These are phyloP conservation scores for Fusarium ramigenum DNA, from an alignment of 2,329 filamentous ascomycete genomes.

Conservation along the genomic window DNA sequence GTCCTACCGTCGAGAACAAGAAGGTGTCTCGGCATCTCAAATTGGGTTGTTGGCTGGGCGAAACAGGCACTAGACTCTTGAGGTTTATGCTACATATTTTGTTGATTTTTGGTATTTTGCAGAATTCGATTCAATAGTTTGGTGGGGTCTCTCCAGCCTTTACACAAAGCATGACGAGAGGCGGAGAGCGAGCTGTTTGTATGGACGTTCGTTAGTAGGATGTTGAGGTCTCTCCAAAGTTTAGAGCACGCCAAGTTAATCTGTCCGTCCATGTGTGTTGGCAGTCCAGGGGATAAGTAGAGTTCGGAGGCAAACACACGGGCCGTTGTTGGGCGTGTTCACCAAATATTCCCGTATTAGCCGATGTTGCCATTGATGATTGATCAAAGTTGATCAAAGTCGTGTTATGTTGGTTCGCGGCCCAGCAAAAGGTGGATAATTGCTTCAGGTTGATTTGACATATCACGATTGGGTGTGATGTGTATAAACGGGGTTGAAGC, in stretches of 20 bases:
- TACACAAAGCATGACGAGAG: slow-evolving; percentile 10
- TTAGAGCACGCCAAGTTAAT: neutral
- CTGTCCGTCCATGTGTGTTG: slow-evolving; percentile 14
- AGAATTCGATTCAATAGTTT: slow-evolving; percentile 26
- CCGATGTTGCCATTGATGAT: slow-evolving; percentile 17
- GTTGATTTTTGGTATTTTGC: neutral
- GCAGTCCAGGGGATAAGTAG: slow-evolving; percentile 9
- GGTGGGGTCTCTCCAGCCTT: slow-evolving; percentile 12
- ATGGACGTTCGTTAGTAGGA: neutral
- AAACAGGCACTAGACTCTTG: slow-evolving; percentile 29
- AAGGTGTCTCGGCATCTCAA: slow-evolving; percentile 23
- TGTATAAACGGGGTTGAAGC: neutral
- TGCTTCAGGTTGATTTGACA: slow-evolving; percentile 20
- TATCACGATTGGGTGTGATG: neutral
- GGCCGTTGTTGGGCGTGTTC: slow-evolving; percentile 29
- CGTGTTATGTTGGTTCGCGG: neutral
- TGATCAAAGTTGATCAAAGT: slow-evolving; percentile 1
- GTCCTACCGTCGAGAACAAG: slow-evolving; percentile 24
- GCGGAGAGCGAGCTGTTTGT: neutral
- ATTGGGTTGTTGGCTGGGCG: slow-evolving; percentile 19
- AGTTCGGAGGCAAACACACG: slow-evolving; percentile 31
- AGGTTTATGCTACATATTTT: neutral
- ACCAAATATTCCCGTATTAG: slow-evolving; percentile 13
- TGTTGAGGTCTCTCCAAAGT: slow-evolving; percentile 7
- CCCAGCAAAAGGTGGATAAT: slow-evolving; percentile 10